A percentile compares a stretch with the other conserved stretches of the same genome.
These are phyloP conservation scores for Xylariales sp. DNA, from an alignment of 2,329 filamentous ascomycete genomes.

Conservation along the genomic window DNA sequence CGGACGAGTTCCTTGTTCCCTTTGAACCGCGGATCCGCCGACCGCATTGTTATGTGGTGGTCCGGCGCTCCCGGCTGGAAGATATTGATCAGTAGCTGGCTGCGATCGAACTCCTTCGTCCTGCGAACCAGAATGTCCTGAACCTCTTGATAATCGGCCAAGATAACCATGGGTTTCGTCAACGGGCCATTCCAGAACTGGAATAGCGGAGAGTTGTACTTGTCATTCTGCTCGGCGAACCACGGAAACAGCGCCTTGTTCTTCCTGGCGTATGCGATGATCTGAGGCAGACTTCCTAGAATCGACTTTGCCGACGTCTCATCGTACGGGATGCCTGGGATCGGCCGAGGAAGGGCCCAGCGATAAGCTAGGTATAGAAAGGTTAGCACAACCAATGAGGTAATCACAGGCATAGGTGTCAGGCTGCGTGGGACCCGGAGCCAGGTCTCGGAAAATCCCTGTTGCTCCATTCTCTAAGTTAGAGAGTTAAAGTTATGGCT, in stretches of 20 bases:
- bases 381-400: background rate
- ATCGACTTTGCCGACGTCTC: slow-evolving; percentile 11
- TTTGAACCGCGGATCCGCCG: slow-evolving; percentile 25
- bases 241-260: slow-evolving; percentile 11
- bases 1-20: slow-evolving; percentile 26
- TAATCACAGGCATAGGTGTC: no score
- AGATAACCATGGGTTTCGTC: slow-evolving; percentile 22
- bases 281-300: slow-evolving; percentile 18
- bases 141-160: slow-evolving; percentile 27
- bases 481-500: no score
- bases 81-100: slow-evolving; percentile 12
- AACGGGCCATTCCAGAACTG: slow-evolving; percentile 30
- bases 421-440: no score
- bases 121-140: slow-evolving; percentile 28
- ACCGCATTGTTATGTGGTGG: slow-evolving; percentile 29
- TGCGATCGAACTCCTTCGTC: slow-evolving; percentile 27
- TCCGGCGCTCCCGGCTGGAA: slow-evolving; percentile 16
- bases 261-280: slow-evolving; percentile 9
- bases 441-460: no score
- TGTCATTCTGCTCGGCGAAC: slow-evolving; percentile 9
- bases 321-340: slow-evolving; percentile 25
- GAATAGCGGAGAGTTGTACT: slow-evolving; percentile 19
- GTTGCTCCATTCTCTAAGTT: no score
- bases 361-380: slow-evolving; percentile 10
- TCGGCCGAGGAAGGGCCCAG: slow-evolving; percentile 19